Percentiles rank a stretch among this genome's conserved stretches.
Evolutionary conservation across 129 eudicot species (phyloP).

Genomic region (Silybum marianum): DNA sequence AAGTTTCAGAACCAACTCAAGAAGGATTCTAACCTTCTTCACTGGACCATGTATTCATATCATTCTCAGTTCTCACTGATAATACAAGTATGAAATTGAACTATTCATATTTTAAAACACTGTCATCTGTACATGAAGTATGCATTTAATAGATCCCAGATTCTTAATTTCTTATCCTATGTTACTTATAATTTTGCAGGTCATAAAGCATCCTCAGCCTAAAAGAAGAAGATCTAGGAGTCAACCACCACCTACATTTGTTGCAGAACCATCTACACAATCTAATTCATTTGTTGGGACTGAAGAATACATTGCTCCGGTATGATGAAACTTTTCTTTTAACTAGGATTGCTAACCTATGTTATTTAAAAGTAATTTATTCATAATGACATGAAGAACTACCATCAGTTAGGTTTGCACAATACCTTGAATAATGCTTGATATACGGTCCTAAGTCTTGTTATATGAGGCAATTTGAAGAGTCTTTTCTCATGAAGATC

Average conservation of each 20-base stretch:
- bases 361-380: not conserved
- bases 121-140: not conserved
- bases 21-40: not conserved
- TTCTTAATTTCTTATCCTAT: conserved; percentile 3
- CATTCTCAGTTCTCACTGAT: not conserved
- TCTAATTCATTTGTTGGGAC: conserved; percentile 99
- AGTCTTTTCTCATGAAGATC: not conserved
- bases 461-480: not conserved
- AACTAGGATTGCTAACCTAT: not conserved
- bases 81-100: not conserved
- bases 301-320: conserved; percentile 99
- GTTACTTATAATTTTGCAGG: conserved; percentile 41
- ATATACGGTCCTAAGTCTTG: not conserved
- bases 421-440: not conserved
- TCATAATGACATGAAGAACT: not conserved
- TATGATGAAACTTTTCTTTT: conserved; percentile 28
- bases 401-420: not conserved
- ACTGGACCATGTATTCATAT: not conserved
- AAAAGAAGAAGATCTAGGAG: conserved; percentile 72
- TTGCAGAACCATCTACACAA: conserved; percentile 86
- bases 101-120: not conserved
- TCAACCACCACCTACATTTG: conserved; percentile 79
- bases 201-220: conserved; percentile 64
- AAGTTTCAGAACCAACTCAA: too few species aligned
- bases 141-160: not conserved